Evolutionary conservation across 129 eudicot genomes (phyloP).

Genomic region (Tagetes erecta): DNA sequence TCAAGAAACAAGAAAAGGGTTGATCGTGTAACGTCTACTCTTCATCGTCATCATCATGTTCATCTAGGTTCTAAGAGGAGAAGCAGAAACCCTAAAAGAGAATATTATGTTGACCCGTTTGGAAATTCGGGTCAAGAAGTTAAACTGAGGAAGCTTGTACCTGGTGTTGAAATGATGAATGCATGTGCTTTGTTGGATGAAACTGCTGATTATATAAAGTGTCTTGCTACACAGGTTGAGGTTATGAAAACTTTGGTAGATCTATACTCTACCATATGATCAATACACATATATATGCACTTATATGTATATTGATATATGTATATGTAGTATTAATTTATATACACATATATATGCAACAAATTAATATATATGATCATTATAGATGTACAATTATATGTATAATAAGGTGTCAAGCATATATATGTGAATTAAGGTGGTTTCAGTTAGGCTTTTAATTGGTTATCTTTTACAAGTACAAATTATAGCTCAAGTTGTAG

Average conservation of each 20-base stretch:
- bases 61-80: constrained; percentile 22
- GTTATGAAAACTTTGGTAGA: constrained; percentile 69
- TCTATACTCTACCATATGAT: constrained; percentile 40
- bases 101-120: constrained; percentile 9
- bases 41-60: constrained; percentile 6
- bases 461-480: constrained; percentile 30
- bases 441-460: constrained; percentile 8
- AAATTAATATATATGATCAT: background rate
- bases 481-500: constrained; percentile 25
- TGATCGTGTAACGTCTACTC: constrained; percentile 9
- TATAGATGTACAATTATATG: background rate
- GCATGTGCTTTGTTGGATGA: constrained; percentile 59
- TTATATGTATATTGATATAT: background rate
- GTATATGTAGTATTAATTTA: constrained; percentile 4
- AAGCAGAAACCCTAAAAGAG: constrained; percentile 33
- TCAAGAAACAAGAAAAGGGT: constrained; percentile 4
- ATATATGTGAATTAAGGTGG: constrained; percentile 15
- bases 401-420: background rate
- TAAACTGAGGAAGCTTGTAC: constrained; percentile 69
- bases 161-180: constrained; percentile 72
- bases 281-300: constrained; percentile 12
- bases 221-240: constrained; percentile 72
- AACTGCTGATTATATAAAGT: constrained; percentile 81
- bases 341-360: background rate
- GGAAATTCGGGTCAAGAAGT: constrained; percentile 39